Evolutionary conservation across 345 rosid genomes (phyloP), one percentile per base, ranked within the genome.

Genomic region (Salix purpurea): DNA sequence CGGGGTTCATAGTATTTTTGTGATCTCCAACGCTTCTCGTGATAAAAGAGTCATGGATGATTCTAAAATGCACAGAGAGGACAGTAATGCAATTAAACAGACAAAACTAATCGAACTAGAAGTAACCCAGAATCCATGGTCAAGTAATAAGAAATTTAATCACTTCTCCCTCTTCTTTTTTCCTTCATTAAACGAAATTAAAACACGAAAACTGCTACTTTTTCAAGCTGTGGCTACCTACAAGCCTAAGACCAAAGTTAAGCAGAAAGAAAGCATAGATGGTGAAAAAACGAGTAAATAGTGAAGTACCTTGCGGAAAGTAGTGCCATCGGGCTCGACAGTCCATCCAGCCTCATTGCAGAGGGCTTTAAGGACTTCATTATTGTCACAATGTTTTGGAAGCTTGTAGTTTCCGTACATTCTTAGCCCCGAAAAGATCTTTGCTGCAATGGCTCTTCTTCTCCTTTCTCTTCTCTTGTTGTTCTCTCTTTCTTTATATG

Each of bases 381-480:
- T 93, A 82, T 91, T 93, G 80, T 93, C 98, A 58, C 95, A 93
- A 86, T 93, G 98, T 86, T 93, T 93, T 0, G 98, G 98, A 7
- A 93, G 97, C 87, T 89, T 89, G 86, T 76, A 93, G 80, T 89
- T 91, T 0, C 98, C 98, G 70, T 88, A 90, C 90, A 88, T 86
- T 85, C 98, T 86, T 12, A 93, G 86, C 23, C 98, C 98, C 2
- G 95, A 48, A 84, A 88, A 93, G 82, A 93, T 91, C 86, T 93
- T 93, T 6, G 97, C 94, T 2, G 97, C 94, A 32, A 91, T 88
- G 21, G 98, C 98, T 86, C 98, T 85, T 85, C 98, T 77, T 77
- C 94, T 72, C 80, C 98, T 78, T 84, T 93, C 98, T 74, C 98
- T 85, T 56, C 87, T 85, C 90, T 88, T 93, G 88, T 93, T 93